Base-by-base conservation (phyloP, 371 early-diverging fungal genomes). In the Mucor sp. region DNA sequence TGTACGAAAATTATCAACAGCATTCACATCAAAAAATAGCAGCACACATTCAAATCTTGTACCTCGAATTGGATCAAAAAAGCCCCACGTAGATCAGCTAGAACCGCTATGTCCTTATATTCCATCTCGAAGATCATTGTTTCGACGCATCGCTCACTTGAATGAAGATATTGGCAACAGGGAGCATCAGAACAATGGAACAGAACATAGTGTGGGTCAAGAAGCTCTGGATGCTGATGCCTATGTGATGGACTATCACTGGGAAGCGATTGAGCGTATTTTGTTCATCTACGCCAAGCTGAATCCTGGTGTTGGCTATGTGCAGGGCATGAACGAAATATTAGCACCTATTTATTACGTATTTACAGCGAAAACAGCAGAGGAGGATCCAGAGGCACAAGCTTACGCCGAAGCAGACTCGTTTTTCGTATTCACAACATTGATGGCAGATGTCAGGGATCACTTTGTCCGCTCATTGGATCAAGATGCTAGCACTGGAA, bases 301-400 rank as follows among this genome's bases (percentile, higher is more conserved):
- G 39, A 95, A 95, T 68, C 91, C 91, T 2, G 95, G 96, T 7
- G 89, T 93, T 6, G 92, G 94, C 0, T 95, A 95, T 72, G 91
- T 94, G 14, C 96, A 95, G 74, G 94, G 96, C 47, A 95, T 95
- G 96, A 95, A 94, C 70, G 93, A 95, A 69, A 74, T 95, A 33
- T 69, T 95, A 19, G 94, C 89, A 6, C 94, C 96, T 0, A 85
- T 95, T 25, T 95, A 94, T 71, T 94, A 92, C 55, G 89, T 94
- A 0, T 80, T 92, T 68, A 91, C 93, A 25, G 71, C 71, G 0
- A 69, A 68, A 28, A 21, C 63, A 3, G 56, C 64, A 15, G 73
- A 72, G 3, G 87, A 91, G 21, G 90, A 92, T 64, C 62, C 70
- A 2, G 85, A 81, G 59, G 64, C 75, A 1, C 82, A 82, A 82